A percentile compares a stretch with the other conserved stretches of the same genome.
These are phyloP conservation scores for Zasmidium citrigriseum DNA, from an alignment of 2,329 filamentous ascomycete species.

Conservation along the genomic window DNA sequence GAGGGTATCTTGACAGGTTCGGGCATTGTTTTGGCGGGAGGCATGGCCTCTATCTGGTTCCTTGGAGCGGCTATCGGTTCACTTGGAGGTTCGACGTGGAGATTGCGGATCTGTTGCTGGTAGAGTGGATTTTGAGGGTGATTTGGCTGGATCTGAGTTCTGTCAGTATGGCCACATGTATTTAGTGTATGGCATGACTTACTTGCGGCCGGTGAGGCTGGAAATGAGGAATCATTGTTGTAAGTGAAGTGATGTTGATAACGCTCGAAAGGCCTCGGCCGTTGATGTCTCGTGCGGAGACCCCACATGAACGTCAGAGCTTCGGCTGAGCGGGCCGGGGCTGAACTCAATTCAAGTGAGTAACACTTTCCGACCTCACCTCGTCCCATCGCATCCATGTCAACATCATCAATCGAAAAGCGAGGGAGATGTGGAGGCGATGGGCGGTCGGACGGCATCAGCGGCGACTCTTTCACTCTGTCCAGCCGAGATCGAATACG, in stretches of 20 bases:
- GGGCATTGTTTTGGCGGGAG: conserved; percentile 28
- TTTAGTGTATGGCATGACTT: background rate
- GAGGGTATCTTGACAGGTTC: conserved; percentile 6
- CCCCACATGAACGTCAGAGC: background rate
- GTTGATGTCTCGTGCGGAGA: background rate
- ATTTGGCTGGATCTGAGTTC: conserved; percentile 13
- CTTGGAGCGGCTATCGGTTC: conserved; percentile 30
- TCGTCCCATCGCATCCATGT: background rate
- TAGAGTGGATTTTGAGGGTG: conserved; percentile 18
- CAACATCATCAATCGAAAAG: background rate
- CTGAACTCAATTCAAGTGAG: background rate
- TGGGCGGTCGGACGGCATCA: conserved; percentile 7
- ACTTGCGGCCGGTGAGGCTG: conserved; percentile 21
- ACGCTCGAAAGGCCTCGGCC: conserved; percentile 9
- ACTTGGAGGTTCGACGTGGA: conserved; percentile 27
- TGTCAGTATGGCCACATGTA: background rate
- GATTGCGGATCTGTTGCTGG: conserved; percentile 34
- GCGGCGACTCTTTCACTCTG: conserved; percentile 17
- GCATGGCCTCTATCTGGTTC: conserved; percentile 54
- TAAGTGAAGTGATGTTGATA: background rate
- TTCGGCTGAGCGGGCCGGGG: background rate
- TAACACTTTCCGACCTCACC: background rate
- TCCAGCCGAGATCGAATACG: background rate
- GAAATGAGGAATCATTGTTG: conserved; percentile 16
- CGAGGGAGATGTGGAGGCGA: conserved; percentile 8